phyloP scores from a whole-genome alignment of 768 basidiomycete genomes.

The Infundibulicybe gibba region DNA sequence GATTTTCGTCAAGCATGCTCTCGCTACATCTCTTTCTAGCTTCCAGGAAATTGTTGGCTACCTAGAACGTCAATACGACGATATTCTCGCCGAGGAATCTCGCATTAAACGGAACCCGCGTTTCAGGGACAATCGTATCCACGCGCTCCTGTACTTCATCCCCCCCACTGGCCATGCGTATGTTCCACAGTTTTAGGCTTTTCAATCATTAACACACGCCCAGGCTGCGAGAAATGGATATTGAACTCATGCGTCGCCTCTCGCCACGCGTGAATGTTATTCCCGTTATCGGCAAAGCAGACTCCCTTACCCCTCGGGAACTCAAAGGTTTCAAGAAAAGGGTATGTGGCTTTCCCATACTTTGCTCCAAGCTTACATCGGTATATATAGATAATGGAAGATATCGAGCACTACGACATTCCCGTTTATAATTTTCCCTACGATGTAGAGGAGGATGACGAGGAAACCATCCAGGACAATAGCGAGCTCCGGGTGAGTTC shows the following conservation, averaged over 20 bases:
- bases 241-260: conserved; percentile 96
- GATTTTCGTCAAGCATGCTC: conserved; percentile 1
- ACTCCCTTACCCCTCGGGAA: conserved; percentile 90
- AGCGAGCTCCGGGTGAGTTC: conserved; percentile 80
- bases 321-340: conserved; percentile 95
- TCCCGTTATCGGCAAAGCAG: conserved; percentile 95
- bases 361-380: conserved; percentile 1
- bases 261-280: conserved; percentile 99
- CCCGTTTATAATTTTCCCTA: conserved; percentile 99
- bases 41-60: conserved; percentile 97
- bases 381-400: conserved; percentile 86
- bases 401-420: conserved; percentile 97
- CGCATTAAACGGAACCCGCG: conserved; percentile 99
- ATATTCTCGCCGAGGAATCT: conserved; percentile 97
- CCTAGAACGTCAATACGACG: conserved; percentile 98
- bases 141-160: conserved; percentile 97
- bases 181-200: conserved; percentile 25
- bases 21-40: conserved; percentile 34
- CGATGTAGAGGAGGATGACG: conserved; percentile 98
- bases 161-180: conserved; percentile 97
- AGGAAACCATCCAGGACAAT: conserved; percentile 97
- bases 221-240: conserved; percentile 96
- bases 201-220: conserved; percentile 1
- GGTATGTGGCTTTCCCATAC: conserved; percentile 39
- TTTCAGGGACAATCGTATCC: conserved; percentile 97